These are phyloP conservation scores for Debaryomyces tyrocola DNA, from an alignment of 805 yeast genomes.

Conservation along the genomic window DNA sequence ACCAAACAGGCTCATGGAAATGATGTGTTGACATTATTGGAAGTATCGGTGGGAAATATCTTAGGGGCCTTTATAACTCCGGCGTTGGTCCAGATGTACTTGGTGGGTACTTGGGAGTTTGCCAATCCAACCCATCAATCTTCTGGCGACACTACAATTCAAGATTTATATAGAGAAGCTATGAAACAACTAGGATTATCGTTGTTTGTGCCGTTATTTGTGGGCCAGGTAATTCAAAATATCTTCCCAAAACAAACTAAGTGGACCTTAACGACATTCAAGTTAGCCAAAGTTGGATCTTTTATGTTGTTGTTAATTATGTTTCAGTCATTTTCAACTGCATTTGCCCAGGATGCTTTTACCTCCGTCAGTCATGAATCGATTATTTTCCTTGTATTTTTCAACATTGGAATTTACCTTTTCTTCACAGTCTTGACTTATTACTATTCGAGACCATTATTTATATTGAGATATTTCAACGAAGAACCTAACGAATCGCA, in stretches of 20 bases:
- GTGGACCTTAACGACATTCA: conserved; percentile 57
- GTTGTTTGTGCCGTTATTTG: conserved; percentile 80
- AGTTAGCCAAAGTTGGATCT: conserved; percentile 71
- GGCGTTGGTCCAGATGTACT: conserved; percentile 73
- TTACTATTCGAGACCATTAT: conserved; percentile 58
- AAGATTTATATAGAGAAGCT: conserved; percentile 64
- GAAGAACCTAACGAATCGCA: conserved; percentile 49
- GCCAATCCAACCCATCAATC: conserved; percentile 71
- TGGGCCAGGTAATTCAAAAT: conserved; percentile 84
- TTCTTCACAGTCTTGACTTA: conserved; percentile 71
- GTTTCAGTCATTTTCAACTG: conserved; percentile 81
- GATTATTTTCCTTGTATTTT: conserved; percentile 74
- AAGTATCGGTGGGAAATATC: conserved; percentile 81
- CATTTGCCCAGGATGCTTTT: conserved; percentile 81
- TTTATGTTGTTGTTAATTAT: conserved; percentile 76
- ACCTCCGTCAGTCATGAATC: conserved; percentile 65
- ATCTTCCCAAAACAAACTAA: conserved; percentile 63
- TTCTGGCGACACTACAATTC: conserved; percentile 47
- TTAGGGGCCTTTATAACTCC: conserved; percentile 89
- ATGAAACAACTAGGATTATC: conserved; percentile 87
- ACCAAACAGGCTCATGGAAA: conserved; percentile 84
- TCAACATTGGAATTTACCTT: conserved; percentile 77
- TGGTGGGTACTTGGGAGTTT: conserved; percentile 59
- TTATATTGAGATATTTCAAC: conserved; percentile 42
- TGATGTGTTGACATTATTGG: conserved; percentile 73